Conservation (phyloP, 768 basidiomycete genomes). For the Tephrocybe sp. region DNA sequence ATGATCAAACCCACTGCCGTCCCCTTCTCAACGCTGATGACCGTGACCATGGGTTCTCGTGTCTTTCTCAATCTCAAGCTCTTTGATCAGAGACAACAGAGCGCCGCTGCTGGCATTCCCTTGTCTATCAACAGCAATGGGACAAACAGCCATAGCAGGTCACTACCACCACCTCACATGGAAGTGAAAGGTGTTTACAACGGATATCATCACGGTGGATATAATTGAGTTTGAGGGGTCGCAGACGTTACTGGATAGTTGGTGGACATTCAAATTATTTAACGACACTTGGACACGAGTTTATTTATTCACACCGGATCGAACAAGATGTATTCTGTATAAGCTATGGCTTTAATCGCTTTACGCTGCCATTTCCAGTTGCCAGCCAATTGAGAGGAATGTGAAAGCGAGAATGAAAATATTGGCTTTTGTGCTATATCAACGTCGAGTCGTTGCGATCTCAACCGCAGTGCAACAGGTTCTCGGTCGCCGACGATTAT, state of each 20-base stretch:
- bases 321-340: not conserved
- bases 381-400: too few relatives aligned
- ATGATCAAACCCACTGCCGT: constrained; percentile 27
- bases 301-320: not conserved
- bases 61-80: constrained; percentile 29
- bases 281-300: not conserved
- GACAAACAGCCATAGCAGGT: constrained; percentile 1
- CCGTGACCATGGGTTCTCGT: constrained; percentile 31
- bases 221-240: not conserved
- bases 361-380: too few relatives aligned
- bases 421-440: too few relatives aligned
- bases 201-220: not conserved
- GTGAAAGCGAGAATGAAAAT: too few relatives aligned
- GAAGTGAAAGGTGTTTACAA: constrained; percentile 1
- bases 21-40: constrained; percentile 28
- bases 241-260: not conserved
- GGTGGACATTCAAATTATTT: not conserved
- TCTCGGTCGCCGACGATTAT: too few relatives aligned
- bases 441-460: too few relatives aligned
- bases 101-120: constrained; percentile 1
- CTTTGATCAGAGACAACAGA: constrained; percentile 12
- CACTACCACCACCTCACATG: not conserved
- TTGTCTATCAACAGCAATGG: constrained; percentile 7
- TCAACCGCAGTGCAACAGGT: too few relatives aligned
- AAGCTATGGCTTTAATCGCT: not conserved